phyloP scores from a whole-genome alignment of 495 filamentous ascomycete species.

The Lasiosphaeria hispida region DNA sequence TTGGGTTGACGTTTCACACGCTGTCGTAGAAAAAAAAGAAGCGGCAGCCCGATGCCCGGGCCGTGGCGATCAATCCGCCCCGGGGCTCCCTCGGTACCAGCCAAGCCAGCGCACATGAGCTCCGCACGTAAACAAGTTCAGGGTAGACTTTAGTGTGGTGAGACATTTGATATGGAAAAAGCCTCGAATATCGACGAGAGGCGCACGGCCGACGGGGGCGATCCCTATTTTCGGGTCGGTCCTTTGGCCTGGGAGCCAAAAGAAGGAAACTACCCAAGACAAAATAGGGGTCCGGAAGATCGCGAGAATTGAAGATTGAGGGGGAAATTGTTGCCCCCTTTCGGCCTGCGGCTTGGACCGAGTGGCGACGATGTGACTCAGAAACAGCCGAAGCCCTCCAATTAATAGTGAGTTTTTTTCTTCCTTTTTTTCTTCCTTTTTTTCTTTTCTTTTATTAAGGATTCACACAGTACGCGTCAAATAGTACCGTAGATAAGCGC shows the following conservation, averaged over 20 bases:
- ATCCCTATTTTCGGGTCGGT: no score
- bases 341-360: not conserved
- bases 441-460: not conserved
- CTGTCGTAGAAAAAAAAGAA: not conserved
- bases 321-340: not conserved
- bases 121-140: not conserved
- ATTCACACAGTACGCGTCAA: not conserved
- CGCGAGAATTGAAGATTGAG: conserved; percentile 6
- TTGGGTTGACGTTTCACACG: conserved; percentile 6
- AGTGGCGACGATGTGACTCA: conserved; percentile 5
- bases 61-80: conserved; percentile 5
- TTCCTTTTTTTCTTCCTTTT: not conserved
- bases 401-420: not conserved
- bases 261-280: conserved; percentile 1
- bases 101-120: not conserved
- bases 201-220: not conserved
- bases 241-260: no score
- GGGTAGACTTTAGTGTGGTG: not conserved
- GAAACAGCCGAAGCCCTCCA: not conserved
- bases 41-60: conserved; percentile 1
- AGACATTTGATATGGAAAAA: not conserved
- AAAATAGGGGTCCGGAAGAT: conserved; percentile 6
- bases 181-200: not conserved
- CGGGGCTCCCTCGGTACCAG: conserved; percentile 9
- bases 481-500: no score